phyloP scores from a whole-genome alignment of 2,329 filamentous ascomycete genomes.

The Xylaria sp. region DNA sequence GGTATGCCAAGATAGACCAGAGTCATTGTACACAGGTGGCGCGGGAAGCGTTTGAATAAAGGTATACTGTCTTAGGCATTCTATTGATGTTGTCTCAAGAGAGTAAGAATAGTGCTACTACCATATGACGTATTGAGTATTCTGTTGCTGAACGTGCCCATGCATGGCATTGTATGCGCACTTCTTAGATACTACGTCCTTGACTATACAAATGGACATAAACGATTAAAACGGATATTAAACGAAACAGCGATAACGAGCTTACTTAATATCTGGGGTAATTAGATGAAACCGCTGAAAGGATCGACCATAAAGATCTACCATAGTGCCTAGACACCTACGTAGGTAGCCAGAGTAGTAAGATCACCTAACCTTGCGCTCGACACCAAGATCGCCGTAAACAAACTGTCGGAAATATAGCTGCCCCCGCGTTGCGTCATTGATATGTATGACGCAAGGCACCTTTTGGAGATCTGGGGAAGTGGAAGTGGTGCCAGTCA shows the following conservation, averaged over 20 bases:
- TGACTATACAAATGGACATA: neutral
- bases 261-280: neutral
- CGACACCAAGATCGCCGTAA: neutral
- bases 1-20: neutral
- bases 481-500: neutral
- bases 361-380: neutral
- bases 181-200: too few relatives aligned
- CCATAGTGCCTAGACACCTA: neutral
- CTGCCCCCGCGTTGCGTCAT: slow-evolving; percentile 23
- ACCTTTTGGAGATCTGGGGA: neutral
- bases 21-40: neutral
- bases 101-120: neutral
- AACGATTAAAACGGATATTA: neutral
- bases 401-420: slow-evolving; percentile 5
- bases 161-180: too few relatives aligned
- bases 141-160: too few relatives aligned
- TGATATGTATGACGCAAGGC: slow-evolving; percentile 24
- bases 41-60: slow-evolving; percentile 15
- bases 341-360: neutral
- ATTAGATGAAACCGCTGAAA: slow-evolving; percentile 5
- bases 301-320: slow-evolving; percentile 17
- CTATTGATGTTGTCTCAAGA: neutral
- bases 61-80: neutral
- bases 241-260: neutral
- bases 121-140: neutral